phyloP scores from a whole-genome alignment of 1,284 basidiomycete genomes.

The Porphyrellus sp. region DNA sequence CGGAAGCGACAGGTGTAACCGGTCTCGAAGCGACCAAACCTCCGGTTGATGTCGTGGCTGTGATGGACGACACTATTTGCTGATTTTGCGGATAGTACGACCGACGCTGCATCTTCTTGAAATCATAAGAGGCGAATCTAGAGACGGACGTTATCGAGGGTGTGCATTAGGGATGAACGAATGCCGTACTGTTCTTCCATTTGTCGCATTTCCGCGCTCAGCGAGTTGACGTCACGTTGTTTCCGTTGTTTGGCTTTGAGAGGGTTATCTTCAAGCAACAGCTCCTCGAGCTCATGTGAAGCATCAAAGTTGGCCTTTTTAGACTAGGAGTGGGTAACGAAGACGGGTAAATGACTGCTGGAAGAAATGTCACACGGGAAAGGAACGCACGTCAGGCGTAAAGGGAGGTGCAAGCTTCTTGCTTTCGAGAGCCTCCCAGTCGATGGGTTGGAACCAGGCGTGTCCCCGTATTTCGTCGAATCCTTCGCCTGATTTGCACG shows the following conservation, averaged over 20 bases:
- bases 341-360: not conserved
- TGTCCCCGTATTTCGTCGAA: conserved; percentile 76
- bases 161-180: not conserved
- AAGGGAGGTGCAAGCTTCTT: conserved; percentile 87
- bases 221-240: conserved; percentile 75
- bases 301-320: conserved; percentile 99
- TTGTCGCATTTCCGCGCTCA: conserved; percentile 89
- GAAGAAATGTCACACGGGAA: not conserved
- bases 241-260: conserved; percentile 93
- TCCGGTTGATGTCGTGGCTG: conserved; percentile 44
- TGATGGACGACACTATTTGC: conserved; percentile 52
- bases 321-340: conserved; percentile 47
- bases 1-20: conserved; percentile 41
- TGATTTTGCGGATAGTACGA: conserved; percentile 81
- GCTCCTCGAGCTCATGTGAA: conserved; percentile 96
- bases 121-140: conserved; percentile 81
- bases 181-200: conserved; percentile 93
- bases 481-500: conserved; percentile 79
- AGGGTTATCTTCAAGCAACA: conserved; percentile 95
- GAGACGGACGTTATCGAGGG: not conserved
- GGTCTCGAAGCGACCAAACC: conserved; percentile 44
- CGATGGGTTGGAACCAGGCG: conserved; percentile 83
- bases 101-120: conserved; percentile 77
- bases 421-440: conserved; percentile 82
- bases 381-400: conserved; percentile 77